These are phyloP conservation scores for Lentinus tigrinus DNA, from an alignment of 768 basidiomycete species.

Conservation along the genomic window DNA sequence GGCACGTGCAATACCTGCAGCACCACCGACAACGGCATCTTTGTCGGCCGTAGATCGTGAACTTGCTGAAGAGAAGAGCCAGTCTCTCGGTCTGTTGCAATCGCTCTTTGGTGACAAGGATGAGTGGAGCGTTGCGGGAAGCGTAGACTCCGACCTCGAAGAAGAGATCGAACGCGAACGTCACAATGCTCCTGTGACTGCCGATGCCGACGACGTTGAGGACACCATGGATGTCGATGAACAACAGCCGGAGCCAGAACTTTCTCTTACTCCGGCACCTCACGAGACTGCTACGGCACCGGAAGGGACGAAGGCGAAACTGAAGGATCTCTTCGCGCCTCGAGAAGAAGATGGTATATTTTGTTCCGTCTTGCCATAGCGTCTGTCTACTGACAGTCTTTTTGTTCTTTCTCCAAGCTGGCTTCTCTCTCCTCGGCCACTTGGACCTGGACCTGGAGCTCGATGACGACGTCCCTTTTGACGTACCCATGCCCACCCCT, in stretches of 20 bases:
- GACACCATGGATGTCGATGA: slow-evolving; percentile 9
- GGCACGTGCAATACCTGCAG: slow-evolving; percentile 5
- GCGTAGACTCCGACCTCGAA: slow-evolving; percentile 56
- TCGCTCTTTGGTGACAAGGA: slow-evolving; percentile 51
- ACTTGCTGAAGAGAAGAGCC: slow-evolving; percentile 43
- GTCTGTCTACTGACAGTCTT: background rate
- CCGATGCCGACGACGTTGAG: background rate
- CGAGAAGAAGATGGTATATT: slow-evolving; percentile 61
- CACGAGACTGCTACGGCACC: background rate
- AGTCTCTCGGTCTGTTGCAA: slow-evolving; percentile 47
- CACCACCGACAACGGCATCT: background rate
- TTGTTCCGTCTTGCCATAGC: background rate
- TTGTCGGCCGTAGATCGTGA: slow-evolving; percentile 17
- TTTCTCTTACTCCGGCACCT: background rate
- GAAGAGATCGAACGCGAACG: slow-evolving; percentile 25
- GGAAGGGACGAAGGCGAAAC: slow-evolving; percentile 29
- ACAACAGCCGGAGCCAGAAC: slow-evolving; percentile 28
- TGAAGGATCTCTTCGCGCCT: slow-evolving; percentile 77
- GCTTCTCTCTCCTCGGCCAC: slow-evolving; percentile 75
- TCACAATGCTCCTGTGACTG: slow-evolving; percentile 8
- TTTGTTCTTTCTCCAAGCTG: slow-evolving; percentile 35
- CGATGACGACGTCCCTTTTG: slow-evolving; percentile 49
- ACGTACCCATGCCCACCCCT: slow-evolving; percentile 21
- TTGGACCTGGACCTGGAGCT: slow-evolving; percentile 73
- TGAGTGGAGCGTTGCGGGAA: slow-evolving; percentile 64